Evolutionary conservation across 1,284 basidiomycete genomes (phyloP), one percentile per base, ranked within the genome.

Genomic region (Apiotrichum siamense): DNA sequence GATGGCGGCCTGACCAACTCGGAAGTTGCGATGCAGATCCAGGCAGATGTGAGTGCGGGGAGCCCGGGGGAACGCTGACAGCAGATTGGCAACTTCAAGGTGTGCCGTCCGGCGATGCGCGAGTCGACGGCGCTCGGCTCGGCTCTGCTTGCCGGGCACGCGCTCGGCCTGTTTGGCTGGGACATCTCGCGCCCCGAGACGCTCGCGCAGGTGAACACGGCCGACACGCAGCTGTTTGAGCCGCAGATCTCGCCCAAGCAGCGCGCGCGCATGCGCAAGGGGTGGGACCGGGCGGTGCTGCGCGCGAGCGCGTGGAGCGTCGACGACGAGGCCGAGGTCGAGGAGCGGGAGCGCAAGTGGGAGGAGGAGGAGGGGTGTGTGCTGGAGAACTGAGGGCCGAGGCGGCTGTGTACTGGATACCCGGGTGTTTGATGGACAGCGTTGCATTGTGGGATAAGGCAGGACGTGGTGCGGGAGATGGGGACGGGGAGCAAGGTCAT

Each of bases 81-180:
- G 7, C 35, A 59, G 63, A 78, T 97, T 43, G 86, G 92, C 25
- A 94, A 93, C 12, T 92, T 97, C 75, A 83, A 82, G n/a, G 89
- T 98, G 54, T 78, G 92, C 56, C 79, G 94, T 49, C 93, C 94
- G 13, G 85, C 90, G 65, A 98, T 98, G 94, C 79, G 93, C 70
- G 94, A 98, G 72, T 91, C 88, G 10, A 98, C 94, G 7, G 94
- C 94, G 7, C 78, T 98, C 33, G 94, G 94, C 15, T 89, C 91
- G 10, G 94, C 94, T 18, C 77, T 98, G 38, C 81, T 97, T n/a
- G 94, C 94, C 13, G 94, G 88, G 13, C 82, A 87, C 35, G 92
- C 94, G 1, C 80, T 97, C 32, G 78, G 81, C 5, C 77, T 97
- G 27, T 93, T 88, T 64, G 94, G 92, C n/a, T 98, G 94, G 94